Evolutionary conservation across 768 basidiomycete genomes (phyloP).

Genomic region (Pulveroboletus sp.): DNA sequence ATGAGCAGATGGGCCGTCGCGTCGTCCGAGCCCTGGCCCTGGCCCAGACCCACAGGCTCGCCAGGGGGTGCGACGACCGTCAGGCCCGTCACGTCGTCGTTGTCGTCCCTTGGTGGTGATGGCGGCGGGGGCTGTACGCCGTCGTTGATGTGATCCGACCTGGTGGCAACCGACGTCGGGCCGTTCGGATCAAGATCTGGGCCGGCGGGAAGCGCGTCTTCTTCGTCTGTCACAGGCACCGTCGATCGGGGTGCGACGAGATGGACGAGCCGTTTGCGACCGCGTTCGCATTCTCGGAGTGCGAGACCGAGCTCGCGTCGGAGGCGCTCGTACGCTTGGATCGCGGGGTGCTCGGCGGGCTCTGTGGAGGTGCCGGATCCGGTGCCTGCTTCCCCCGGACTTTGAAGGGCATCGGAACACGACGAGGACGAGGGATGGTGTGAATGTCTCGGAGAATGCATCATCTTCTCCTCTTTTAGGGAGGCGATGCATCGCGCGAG

Average conservation of each 20-base stretch:
- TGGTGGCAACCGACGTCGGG: no score
- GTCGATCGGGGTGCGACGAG: slow-evolving; percentile 47
- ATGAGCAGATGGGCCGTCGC: slow-evolving; percentile 52
- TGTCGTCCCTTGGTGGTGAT: background rate
- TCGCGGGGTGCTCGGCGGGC: slow-evolving; percentile 40
- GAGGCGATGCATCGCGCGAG: slow-evolving; percentile 58
- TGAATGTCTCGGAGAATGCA: slow-evolving; percentile 15
- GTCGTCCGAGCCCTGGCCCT: slow-evolving; percentile 40
- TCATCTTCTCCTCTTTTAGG: slow-evolving; percentile 39
- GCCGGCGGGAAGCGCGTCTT: no score
- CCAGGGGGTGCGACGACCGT: no score
- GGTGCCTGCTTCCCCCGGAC: background rate
- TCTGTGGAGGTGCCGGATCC: background rate
- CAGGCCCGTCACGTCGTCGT: slow-evolving; percentile 7
- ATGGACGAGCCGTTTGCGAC: slow-evolving; percentile 57
- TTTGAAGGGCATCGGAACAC: background rate
- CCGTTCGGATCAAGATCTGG: no score
- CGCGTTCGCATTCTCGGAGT: slow-evolving; percentile 77
- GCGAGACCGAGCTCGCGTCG: slow-evolving; percentile 74
- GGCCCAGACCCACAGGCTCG: slow-evolving; percentile 15
- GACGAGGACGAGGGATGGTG: slow-evolving; percentile 20
- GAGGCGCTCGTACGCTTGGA: slow-evolving; percentile 71
- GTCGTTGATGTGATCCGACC: background rate
- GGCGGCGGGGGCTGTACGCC: background rate
- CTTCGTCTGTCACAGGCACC: slow-evolving; percentile 41